phyloP scores from a whole-genome alignment of 768 basidiomycete genomes.

The Coprinopsis marcescibilis region DNA sequence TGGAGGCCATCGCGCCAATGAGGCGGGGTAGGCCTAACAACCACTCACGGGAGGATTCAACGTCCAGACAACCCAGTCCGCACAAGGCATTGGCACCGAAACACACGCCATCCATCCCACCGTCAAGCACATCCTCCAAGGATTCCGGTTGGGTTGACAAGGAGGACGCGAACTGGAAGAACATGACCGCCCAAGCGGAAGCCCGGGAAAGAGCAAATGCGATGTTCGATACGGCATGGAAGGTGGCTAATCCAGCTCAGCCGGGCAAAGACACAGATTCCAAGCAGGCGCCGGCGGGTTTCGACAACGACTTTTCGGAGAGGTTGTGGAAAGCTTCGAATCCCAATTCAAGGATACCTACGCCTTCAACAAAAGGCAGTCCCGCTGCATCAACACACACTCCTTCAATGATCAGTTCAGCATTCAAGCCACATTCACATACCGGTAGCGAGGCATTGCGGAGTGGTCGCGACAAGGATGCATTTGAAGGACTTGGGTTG shows the following conservation, averaged over 20 bases:
- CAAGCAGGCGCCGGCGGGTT: conserved; percentile 28
- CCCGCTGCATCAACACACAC: conserved; percentile 15
- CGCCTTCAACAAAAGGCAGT: conserved; percentile 18
- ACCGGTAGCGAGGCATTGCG: conserved; percentile 8
- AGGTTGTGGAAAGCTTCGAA: conserved; percentile 52
- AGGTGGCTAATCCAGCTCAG: conserved; percentile 12
- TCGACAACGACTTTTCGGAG: conserved; percentile 65
- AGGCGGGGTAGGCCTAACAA: conserved; percentile 58
- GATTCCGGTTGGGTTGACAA: conserved; percentile 10
- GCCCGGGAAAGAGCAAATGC: conserved; percentile 10
- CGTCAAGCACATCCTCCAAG: not conserved
- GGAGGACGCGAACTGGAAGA: conserved; percentile 8
- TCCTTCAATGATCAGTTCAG: conserved; percentile 15
- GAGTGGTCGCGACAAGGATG: conserved; percentile 46
- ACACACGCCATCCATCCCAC: not conserved
- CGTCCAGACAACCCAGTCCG: conserved; percentile 29
- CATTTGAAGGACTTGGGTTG: conserved; percentile 72
- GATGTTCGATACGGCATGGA: conserved; percentile 40
- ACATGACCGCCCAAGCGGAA: conserved; percentile 3
- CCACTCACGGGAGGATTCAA: conserved; percentile 23
- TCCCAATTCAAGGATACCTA: conserved; percentile 18
- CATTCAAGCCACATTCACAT: conserved; percentile 12
- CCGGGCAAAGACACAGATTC: conserved; percentile 5
- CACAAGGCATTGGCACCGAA: too few relatives aligned
- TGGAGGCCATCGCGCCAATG: conserved; percentile 78